Conservation (phyloP, 352 stramenopile species). For the Pythium diclinum region DNA sequence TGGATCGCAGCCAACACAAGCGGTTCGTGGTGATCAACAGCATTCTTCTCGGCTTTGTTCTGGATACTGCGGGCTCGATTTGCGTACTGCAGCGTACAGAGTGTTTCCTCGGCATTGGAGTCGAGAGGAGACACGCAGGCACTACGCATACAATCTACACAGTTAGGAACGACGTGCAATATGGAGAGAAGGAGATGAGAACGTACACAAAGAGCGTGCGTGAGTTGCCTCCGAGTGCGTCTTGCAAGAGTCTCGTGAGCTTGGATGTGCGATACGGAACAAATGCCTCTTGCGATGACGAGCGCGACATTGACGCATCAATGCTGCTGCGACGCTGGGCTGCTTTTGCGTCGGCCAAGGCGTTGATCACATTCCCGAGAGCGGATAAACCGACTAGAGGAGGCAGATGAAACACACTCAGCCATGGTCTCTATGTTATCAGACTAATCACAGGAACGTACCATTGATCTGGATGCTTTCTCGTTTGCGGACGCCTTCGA, state of each 20-base stretch:
- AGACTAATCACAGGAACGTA: conserved; percentile 6
- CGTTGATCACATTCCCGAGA: conserved; percentile 58
- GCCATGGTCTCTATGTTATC: neutral
- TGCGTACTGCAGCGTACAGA: conserved; percentile 71
- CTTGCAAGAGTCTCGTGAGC: conserved; percentile 49
- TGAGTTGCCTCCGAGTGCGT: conserved; percentile 56
- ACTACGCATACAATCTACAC: conserved; percentile 22
- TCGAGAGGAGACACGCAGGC: conserved; percentile 61
- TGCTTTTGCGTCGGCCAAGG: conserved; percentile 39
- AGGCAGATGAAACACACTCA: neutral
- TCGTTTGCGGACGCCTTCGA: conserved; percentile 44
- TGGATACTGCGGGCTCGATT: conserved; percentile 72
- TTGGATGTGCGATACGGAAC: conserved; percentile 55
- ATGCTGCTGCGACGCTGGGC: conserved; percentile 27
- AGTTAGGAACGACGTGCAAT: neutral
- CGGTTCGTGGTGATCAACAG: neutral
- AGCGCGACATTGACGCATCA: conserved; percentile 4
- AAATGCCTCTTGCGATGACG: conserved; percentile 23
- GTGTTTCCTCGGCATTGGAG: conserved; percentile 51
- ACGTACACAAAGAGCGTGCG: conserved; percentile 55
- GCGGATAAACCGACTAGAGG: conserved; percentile 41
- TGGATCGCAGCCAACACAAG: conserved; percentile 9
- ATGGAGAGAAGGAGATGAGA: neutral
- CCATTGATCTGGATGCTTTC: conserved; percentile 68
- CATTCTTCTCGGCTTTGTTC: conserved; percentile 72